Percentiles rank a stretch among this genome's conserved stretches.
Conservation (phyloP, 2,329 filamentous ascomycete genomes). For the Trichoderma sp. region DNA sequence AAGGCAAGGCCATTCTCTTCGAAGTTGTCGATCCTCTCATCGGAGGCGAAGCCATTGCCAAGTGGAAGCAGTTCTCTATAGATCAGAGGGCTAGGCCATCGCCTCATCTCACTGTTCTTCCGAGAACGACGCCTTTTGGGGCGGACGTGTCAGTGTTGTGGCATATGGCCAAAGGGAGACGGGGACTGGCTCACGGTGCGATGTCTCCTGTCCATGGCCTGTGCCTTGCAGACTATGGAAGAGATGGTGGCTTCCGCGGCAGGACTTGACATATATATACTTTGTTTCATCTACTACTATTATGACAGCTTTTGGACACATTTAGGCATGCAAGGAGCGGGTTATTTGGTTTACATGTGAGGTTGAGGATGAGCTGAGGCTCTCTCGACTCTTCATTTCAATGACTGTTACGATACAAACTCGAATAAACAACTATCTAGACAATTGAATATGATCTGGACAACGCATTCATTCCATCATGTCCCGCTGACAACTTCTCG, state of each 20-base stretch:
- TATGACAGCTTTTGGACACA: background rate
- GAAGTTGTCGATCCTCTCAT: slow-evolving; percentile 14
- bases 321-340: background rate
- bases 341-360: background rate
- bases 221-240: slow-evolving; percentile 13
- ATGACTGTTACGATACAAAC: background rate
- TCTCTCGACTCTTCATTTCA: background rate
- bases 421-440: background rate
- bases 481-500: background rate
- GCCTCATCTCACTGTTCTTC: background rate
- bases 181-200: background rate
- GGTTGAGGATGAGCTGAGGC: background rate
- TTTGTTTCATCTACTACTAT: background rate
- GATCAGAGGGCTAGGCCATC: background rate
- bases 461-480: background rate
- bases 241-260: slow-evolving; percentile 8
- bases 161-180: background rate
- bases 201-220: slow-evolving; percentile 12
- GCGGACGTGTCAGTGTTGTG: background rate
- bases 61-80: slow-evolving; percentile 7
- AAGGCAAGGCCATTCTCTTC: slow-evolving; percentile 2
- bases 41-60: background rate
- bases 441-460: background rate
- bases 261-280: background rate
- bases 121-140: background rate